Evolutionary conservation across 768 basidiomycete genomes (phyloP).

Genomic region (Mycena amicta): DNA sequence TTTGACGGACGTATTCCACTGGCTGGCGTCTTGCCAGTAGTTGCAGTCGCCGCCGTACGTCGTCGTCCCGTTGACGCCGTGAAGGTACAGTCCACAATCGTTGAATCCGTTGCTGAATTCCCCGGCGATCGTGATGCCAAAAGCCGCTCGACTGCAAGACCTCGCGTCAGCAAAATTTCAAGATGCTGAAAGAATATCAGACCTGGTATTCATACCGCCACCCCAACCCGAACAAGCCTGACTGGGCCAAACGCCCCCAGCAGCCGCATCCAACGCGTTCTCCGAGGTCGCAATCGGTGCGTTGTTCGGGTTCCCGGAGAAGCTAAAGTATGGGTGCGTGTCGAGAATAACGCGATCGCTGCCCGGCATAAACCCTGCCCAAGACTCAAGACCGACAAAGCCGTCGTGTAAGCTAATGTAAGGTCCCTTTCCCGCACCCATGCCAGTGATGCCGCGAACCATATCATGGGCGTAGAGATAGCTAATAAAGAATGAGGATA

Average conservation of each 20-base stretch:
- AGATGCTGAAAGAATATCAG: not conserved
- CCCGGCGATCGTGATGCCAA: slow-evolving; percentile 65
- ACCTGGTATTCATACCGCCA: slow-evolving; percentile 40
- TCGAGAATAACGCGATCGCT: slow-evolving; percentile 58
- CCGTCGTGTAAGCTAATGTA: slow-evolving; percentile 54
- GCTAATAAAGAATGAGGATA: slow-evolving; percentile 30
- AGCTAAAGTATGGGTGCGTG: slow-evolving; percentile 50
- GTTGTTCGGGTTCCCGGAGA: slow-evolving; percentile 36
- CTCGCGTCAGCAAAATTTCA: not conserved
- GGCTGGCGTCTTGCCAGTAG: slow-evolving; percentile 46
- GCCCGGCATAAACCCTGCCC: slow-evolving; percentile 49
- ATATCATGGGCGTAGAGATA: slow-evolving; percentile 49
- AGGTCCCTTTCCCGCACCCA: slow-evolving; percentile 58
- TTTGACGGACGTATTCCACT: slow-evolving; percentile 47
- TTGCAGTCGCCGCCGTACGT: slow-evolving; percentile 41
- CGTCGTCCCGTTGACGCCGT: slow-evolving; percentile 32
- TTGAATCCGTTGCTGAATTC: slow-evolving; percentile 67
- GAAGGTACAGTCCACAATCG: slow-evolving; percentile 54
- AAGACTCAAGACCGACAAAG: slow-evolving; percentile 43
- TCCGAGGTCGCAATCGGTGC: slow-evolving; percentile 26
- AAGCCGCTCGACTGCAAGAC: slow-evolving; percentile 37
- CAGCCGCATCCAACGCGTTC: slow-evolving; percentile 17
- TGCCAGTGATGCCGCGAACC: slow-evolving; percentile 60
- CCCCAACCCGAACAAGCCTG: slow-evolving; percentile 53
- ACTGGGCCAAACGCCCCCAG: slow-evolving; percentile 36